Base-by-base conservation (phyloP, 305 asterid genomes). In the Solanum aculeatissimum region DNA sequence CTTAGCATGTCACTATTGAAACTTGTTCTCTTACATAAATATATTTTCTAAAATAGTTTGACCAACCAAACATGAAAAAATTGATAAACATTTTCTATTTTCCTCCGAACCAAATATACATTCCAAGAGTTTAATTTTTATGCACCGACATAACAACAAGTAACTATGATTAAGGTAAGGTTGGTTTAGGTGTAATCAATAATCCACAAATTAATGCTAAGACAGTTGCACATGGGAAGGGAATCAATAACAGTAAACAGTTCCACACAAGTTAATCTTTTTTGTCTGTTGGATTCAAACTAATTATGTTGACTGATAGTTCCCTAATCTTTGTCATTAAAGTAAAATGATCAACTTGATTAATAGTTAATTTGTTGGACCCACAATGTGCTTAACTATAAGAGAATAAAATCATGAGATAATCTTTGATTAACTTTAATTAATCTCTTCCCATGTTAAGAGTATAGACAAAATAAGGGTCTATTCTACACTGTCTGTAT, bases 201-300 rank as follows among this genome's bases (percentile, higher is more conserved):
- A 49, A 75, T 75, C 18, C 83, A 29, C 10, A 32, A 78, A 78
- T 53, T 78, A 19, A 78, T 53, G 66, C 49, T 51, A 51, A 77
- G 6, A 51, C 10, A 77, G 45, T 29, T 51, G 90, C 97, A 92
- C 94, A 91, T 92, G 97, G 87, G 45, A 85, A 86, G 86, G 84
- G 90, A 90, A 89, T 89, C 91, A 86, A 66, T 35, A 90, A 90
- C 38, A 45, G 43, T 54, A 68, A 40, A 86, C 83, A 85, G 81
- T 86, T 85, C 40, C 9, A 49, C 32, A 14, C 29, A 55, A 72
- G 40, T 62, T 29, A 78, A 65, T 29, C 40, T 29, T 57, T 57
- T 29, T 86, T 86, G 57, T 83, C 19, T 53, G 70, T 83, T 85
- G 38, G 86, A 83, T 85, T 85, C 81, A 60, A 72, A 23, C 32